Conservation (phyloP, 257 asterid species). For the Parsonsia alboflavescens region DNA sequence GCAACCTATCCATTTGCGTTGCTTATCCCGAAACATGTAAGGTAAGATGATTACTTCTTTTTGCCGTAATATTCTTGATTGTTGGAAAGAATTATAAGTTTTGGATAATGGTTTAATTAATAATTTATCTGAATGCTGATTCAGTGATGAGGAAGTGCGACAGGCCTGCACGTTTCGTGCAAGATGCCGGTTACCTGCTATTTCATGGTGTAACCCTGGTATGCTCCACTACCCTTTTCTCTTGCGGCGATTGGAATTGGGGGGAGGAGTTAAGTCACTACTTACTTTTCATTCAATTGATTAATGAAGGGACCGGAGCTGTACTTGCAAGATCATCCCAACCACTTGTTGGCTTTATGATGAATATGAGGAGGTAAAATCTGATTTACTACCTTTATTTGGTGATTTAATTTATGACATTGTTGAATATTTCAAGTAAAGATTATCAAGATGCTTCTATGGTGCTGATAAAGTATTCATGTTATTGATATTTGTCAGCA, state of each 20-base stretch:
- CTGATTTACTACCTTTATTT: slow-evolving; percentile 12
- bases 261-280: not conserved
- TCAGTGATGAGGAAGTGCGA: slow-evolving; percentile 78
- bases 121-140: slow-evolving; percentile 28
- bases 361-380: slow-evolving; percentile 93
- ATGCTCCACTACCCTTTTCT: not conserved
- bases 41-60: slow-evolving; percentile 38
- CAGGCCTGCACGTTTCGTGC: slow-evolving; percentile 88
- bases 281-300: slow-evolving; percentile 22
- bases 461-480: not conserved
- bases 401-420: slow-evolving; percentile 2
- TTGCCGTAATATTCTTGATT: slow-evolving; percentile 12
- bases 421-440: not conserved
- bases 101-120: slow-evolving; percentile 24
- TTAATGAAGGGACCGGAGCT: slow-evolving; percentile 77
- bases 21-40: slow-evolving; percentile 78
- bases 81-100: slow-evolving; percentile 16
- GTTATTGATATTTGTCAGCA: slow-evolving; percentile 47
- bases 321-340: slow-evolving; percentile 97
- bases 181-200: slow-evolving; percentile 82
- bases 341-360: slow-evolving; percentile 94
- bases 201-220: slow-evolving; percentile 96
- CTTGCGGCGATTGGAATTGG: not conserved
- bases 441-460: not conserved
- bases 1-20: slow-evolving; percentile 93